Percentiles rank a stretch among this genome's conserved stretches.
These are phyloP conservation scores for Acephala macrosclerotiorum DNA, from an alignment of 2,329 filamentous ascomycete genomes.

Conservation along the genomic window DNA sequence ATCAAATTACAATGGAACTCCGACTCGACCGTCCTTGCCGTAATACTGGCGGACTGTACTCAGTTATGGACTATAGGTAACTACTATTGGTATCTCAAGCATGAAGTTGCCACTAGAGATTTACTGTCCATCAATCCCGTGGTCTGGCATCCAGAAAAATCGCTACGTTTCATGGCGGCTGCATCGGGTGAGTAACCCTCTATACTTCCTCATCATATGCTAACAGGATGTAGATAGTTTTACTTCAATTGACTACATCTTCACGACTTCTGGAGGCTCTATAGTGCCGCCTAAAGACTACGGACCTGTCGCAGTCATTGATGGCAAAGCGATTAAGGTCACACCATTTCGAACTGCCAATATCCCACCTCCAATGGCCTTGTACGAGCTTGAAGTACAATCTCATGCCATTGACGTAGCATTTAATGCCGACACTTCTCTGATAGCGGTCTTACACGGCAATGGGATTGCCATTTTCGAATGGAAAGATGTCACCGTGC, in stretches of 20 bases:
- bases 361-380: constrained; percentile 90
- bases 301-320: constrained; percentile 83
- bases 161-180: constrained; percentile 70
- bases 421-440: constrained; percentile 69
- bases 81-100: constrained; percentile 98
- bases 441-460: constrained; percentile 76
- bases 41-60: constrained; percentile 75
- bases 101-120: constrained; percentile 69
- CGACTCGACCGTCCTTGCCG: constrained; percentile 89
- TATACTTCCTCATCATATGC: background rate
- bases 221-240: constrained; percentile 50
- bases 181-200: constrained; percentile 52
- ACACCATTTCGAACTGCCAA: constrained; percentile 87
- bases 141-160: constrained; percentile 86
- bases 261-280: constrained; percentile 73
- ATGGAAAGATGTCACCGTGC: constrained; percentile 69
- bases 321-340: constrained; percentile 80
- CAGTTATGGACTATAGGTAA: constrained; percentile 98
- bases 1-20: constrained; percentile 85
- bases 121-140: constrained; percentile 44
- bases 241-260: constrained; percentile 70
- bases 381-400: constrained; percentile 73
- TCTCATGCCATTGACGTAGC: constrained; percentile 76
- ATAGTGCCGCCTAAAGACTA: constrained; percentile 75
- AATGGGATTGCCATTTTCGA: constrained; percentile 71